Evolutionary conservation across 2,329 filamentous ascomycete genomes (phyloP).

Genomic region (Capronia coronata): DNA sequence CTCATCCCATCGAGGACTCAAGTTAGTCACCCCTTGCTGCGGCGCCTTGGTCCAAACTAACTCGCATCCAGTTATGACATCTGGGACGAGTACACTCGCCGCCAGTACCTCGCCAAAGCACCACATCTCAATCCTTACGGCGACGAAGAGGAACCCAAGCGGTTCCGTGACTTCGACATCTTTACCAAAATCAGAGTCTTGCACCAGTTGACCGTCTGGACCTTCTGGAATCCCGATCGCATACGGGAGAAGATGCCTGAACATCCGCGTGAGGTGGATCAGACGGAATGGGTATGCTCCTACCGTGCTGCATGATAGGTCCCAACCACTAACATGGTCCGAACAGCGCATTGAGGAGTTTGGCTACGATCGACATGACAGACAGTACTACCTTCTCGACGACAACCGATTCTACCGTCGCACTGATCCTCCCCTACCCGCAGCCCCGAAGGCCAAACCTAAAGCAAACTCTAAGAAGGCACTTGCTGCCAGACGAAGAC

Average conservation of each 20-base stretch:
- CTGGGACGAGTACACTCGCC: conserved; percentile 87
- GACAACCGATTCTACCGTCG: conserved; percentile 88
- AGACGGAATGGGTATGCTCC: conserved; percentile 69
- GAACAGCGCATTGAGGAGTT: conserved; percentile 41
- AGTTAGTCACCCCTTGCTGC: conserved; percentile 52
- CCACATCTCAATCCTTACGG: conserved; percentile 80
- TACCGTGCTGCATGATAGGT: not conserved
- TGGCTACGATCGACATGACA: conserved; percentile 83
- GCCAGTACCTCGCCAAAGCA: conserved; percentile 78
- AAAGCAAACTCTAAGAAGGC: conserved; percentile 61
- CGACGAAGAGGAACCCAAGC: conserved; percentile 61
- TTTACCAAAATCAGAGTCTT: conserved; percentile 72
- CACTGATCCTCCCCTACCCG: conserved; percentile 63
- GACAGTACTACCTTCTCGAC: conserved; percentile 83
- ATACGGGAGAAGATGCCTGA: conserved; percentile 82
- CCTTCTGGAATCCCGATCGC: conserved; percentile 77
- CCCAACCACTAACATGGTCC: conserved; percentile 13
- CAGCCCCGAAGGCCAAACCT: conserved; percentile 50
- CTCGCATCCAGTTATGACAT: conserved; percentile 60
- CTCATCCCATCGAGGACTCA: conserved; percentile 86
- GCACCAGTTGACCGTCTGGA: conserved; percentile 84
- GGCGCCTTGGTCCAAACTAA: conserved; percentile 23
- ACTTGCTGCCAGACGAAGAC: conserved; percentile 54
- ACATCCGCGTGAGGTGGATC: conserved; percentile 65
- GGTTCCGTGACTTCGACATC: conserved; percentile 74